These are phyloP conservation scores for Arabidopsis arenosa DNA, from an alignment of 345 rosid species.

Conservation along the genomic window DNA sequence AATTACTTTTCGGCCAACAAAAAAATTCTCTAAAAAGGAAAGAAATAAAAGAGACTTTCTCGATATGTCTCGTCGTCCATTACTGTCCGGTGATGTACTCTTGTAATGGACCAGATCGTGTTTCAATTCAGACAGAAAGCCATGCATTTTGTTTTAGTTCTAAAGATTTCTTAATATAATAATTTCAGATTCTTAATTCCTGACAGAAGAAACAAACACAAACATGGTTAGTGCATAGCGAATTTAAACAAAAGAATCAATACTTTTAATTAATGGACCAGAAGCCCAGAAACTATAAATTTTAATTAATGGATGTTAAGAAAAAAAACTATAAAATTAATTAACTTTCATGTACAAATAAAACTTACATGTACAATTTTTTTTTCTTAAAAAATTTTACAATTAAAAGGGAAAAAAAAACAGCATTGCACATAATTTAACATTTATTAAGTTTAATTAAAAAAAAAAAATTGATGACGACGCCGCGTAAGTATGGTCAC, in stretches of 20 bases:
- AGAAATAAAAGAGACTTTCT: constrained; percentile 22
- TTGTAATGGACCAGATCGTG: constrained; percentile 25
- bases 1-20: not conserved
- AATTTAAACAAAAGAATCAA: not conserved
- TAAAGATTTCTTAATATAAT: not conserved
- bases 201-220: constrained; percentile 1
- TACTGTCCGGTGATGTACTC: constrained; percentile 26
- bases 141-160: not conserved
- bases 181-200: not conserved
- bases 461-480: too few species aligned
- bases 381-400: too few species aligned
- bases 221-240: not conserved
- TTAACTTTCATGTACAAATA: not conserved
- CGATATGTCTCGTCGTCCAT: constrained; percentile 35
- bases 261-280: too few species aligned
- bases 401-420: too few species aligned
- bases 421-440: too few species aligned
- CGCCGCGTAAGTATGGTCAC: too few species aligned
- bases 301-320: too few species aligned
- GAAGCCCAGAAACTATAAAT: too few species aligned
- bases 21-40: not conserved
- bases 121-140: not conserved
- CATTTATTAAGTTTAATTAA: too few species aligned
- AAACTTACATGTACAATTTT: not conserved
- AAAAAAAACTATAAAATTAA: not conserved